Percentiles rank a stretch among this genome's conserved stretches.
Conservation (phyloP, 352 stramenopile species). For the Poterioochromonas sp. region DNA sequence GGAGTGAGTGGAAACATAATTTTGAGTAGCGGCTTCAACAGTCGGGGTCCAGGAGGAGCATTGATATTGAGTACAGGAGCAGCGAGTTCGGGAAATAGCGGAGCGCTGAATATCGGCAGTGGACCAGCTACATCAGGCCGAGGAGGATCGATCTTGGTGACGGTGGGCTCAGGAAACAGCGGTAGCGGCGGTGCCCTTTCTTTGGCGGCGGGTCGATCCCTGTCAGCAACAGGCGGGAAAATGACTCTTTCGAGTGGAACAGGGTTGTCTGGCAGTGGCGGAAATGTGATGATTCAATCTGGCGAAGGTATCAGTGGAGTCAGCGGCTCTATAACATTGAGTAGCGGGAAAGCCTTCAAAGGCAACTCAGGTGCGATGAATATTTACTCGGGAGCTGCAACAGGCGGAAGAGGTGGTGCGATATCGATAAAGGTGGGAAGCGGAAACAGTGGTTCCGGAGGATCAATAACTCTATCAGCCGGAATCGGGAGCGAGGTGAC, state of each 20-base stretch:
- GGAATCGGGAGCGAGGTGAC: slow-evolving; percentile 24
- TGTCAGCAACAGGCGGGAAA: not conserved
- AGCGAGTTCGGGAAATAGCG: slow-evolving; percentile 47
- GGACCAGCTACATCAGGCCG: slow-evolving; percentile 56
- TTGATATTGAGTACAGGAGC: not conserved
- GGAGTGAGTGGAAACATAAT: slow-evolving; percentile 11
- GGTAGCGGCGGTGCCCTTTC: not conserved
- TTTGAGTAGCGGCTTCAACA: slow-evolving; percentile 42
- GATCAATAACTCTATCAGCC: not conserved
- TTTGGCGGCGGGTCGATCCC: not conserved
- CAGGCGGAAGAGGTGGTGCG: not conserved
- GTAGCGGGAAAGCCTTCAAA: not conserved
- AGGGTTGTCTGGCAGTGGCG: not conserved
- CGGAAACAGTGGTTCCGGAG: slow-evolving; percentile 23
- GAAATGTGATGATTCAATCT: not conserved
- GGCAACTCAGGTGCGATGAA: slow-evolving; percentile 30
- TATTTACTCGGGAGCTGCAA: slow-evolving; percentile 18
- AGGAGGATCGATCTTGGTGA: slow-evolving; percentile 44
- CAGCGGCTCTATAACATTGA: slow-evolving; percentile 12
- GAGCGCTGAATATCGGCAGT: slow-evolving; percentile 64
- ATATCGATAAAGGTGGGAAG: slow-evolving; percentile 9
- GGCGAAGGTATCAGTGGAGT: not conserved
- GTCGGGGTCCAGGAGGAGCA: not conserved
- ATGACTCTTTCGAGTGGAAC: not conserved
- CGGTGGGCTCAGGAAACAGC: not conserved